A percentile compares a stretch with the other conserved stretches of the same genome.
Evolutionary conservation across 1,284 basidiomycete species (phyloP).

Genomic region (Pseudozyma tsukubaensis): DNA sequence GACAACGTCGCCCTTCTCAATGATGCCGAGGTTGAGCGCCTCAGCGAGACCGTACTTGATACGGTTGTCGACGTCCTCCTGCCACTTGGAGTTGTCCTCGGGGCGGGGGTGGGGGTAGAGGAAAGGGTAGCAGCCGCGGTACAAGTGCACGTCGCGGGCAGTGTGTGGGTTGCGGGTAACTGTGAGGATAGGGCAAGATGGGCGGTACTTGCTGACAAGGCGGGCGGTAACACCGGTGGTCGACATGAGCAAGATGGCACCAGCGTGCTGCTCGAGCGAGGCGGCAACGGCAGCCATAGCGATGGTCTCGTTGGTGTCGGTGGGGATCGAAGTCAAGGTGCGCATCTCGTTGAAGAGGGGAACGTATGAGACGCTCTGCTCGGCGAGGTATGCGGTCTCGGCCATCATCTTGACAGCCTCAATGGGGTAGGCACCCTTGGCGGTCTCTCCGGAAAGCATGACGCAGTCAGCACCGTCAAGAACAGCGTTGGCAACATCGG

Average conservation of each 20-base stretch:
- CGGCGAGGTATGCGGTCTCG: constrained; percentile 68
- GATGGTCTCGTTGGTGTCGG: constrained; percentile 67
- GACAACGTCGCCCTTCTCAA: constrained; percentile 89
- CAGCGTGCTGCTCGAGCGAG: constrained; percentile 67
- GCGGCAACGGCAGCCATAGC: constrained; percentile 67
- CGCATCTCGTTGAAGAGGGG: constrained; percentile 72
- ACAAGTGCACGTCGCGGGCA: constrained; percentile 93
- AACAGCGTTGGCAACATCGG: constrained; percentile 68
- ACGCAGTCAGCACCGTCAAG: constrained; percentile 69
- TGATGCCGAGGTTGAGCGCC: constrained; percentile 87
- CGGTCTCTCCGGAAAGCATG: constrained; percentile 68
- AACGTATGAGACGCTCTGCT: constrained; percentile 66
- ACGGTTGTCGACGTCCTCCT: constrained; percentile 83
- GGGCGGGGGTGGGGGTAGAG: constrained; percentile 94
- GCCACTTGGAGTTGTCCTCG: constrained; percentile 87
- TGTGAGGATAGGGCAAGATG: constrained; percentile 86
- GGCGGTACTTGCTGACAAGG: constrained; percentile 95
- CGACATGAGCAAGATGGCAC: constrained; percentile 87
- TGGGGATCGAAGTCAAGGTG: constrained; percentile 61
- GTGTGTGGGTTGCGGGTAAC: constrained; percentile 97
- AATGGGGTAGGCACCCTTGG: constrained; percentile 67
- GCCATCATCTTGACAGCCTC: constrained; percentile 71
- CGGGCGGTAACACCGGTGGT: constrained; percentile 93
- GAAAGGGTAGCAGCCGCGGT: constrained; percentile 97
- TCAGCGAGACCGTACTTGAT: constrained; percentile 82